These are phyloP conservation scores for Lichtheimia ramosa DNA, from an alignment of 371 early-diverging fungal genomes.

Conservation along the genomic window DNA sequence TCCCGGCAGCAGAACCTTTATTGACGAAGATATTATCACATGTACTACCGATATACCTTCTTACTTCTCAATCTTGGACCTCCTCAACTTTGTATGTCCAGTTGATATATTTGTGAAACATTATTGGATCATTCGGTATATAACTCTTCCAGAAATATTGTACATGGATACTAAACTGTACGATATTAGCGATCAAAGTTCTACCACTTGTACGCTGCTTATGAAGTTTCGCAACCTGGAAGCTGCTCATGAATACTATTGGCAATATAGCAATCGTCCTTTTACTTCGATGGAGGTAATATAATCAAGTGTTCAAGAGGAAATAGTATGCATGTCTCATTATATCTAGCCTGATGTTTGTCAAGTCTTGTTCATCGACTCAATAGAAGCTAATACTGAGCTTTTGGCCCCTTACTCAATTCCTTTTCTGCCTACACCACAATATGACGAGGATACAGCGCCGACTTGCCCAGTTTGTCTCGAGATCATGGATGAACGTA, in stretches of 20 bases:
- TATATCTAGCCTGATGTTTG: conserved; percentile 61
- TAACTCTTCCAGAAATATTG: too few species aligned
- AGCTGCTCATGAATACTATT: conserved; percentile 67
- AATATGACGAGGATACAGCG: conserved; percentile 48
- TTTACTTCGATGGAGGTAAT: conserved; percentile 82
- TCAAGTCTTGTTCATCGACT: conserved; percentile 72
- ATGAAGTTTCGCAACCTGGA: conserved; percentile 65
- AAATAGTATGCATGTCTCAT: not conserved
- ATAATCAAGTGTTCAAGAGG: not conserved
- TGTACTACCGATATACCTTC: conserved; percentile 82
- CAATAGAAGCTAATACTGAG: conserved; percentile 56
- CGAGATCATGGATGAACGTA: conserved; percentile 84
- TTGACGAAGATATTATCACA: conserved; percentile 45
- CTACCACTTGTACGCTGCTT: conserved; percentile 81
- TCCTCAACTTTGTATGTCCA: conserved; percentile 79
- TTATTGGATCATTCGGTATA: conserved; percentile 67
- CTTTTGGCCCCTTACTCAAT: conserved; percentile 57
- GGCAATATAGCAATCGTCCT: conserved; percentile 71
- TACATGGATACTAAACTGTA: not conserved
- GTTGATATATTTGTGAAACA: conserved; percentile 61
- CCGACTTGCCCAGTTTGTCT: conserved; percentile 94
- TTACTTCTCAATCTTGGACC: conserved; percentile 84
- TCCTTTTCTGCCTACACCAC: conserved; percentile 45
- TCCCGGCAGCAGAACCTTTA: conserved; percentile 14
- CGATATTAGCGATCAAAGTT: conserved; percentile 61